Evolutionary conservation across 192 early-diverging fungal genomes (phyloP), one percentile per base, ranked within the genome.

Genomic region (Podila epicladia): DNA sequence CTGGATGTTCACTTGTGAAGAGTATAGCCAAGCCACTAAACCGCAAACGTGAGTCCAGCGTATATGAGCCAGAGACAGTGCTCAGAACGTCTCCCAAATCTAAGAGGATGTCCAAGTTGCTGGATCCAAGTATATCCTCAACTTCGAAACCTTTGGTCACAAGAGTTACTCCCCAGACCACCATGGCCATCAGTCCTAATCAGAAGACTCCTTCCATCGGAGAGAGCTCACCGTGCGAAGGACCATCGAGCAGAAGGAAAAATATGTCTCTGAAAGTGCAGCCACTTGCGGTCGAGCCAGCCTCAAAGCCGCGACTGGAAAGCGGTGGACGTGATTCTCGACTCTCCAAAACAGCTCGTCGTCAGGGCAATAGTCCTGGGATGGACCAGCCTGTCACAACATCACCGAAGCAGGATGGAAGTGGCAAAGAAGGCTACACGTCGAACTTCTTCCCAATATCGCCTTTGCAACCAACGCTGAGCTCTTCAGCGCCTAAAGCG

Each of bases 371-470:
- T 37, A 70, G 61, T 37, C 71, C 70, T 4, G 22, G 24, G 37
- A 45, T 66, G 11, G 75, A 78, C 37, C 64, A 57, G 37, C 72
- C 76, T 8, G 72, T 63, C 24, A 41, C 76, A 19, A 79, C 70
- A 12, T 79, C 76, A 35, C 70, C 76, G 55, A 65, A 71, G 69
- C 75, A 78, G 12, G 69, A 50, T 3, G 49, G 49, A 12, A n/a
- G 5, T 51, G 49, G 49, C 9, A 51, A 59, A 26, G 33, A 41
- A 2, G 76, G 70, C 15, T 79, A 58, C 20, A 79, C 76, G 0
- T 79, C 76, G 17, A 79, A 79, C 35, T 79, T 79, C 38, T 79
- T 72, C 35, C 76, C 70, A 20, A 69, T 11, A 17, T 72, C 76
- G 3, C 76, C 76, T 11, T 72, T 70, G 1, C 70, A 68, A 11